Base-by-base conservation (phyloP, 139 green algal genomes). In the Auxenochlorella pyrenoidosa region DNA sequence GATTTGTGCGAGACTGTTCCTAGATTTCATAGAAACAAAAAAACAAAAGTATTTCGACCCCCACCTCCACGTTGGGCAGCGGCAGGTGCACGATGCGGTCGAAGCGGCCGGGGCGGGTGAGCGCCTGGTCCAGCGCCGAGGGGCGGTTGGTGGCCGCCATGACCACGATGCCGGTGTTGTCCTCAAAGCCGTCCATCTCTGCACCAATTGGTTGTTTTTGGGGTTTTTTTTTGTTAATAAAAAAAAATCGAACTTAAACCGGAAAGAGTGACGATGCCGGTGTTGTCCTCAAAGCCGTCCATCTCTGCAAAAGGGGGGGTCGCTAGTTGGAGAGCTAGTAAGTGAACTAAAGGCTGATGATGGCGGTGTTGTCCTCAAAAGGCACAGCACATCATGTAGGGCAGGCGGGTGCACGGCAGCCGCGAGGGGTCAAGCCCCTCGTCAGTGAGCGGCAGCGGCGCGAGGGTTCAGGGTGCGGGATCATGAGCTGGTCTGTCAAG, bases 121-220 rank as follows among this genome's bases (percentile, higher is more conserved):
- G 93, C 34, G 97, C 97, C 15, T 91, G 88, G 92, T 99, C 98
- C 68, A 99, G 94, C 22, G 95, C 93, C 18, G 92, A 93, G 0
- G 97, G 97, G 22, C 97, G 88, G 94, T 99, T 99, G 89, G 97
- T 99, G 54, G 98, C 97, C 0, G 96, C 97, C 75, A 99, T 93
- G n/a, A 99, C 92, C 34, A 99, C 95, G 38, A 99, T 92, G 24
- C 95, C 95, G 1, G 94, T 95, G 93, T 98, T 99, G 90, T 97
- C 95, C 87, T 99, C 97, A 91, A 99, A 99, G 5, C 97, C 98
- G 89, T 99, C 97, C 95, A 99, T 97, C 92, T 98, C 94, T 95
- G 92, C 44, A 90, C 85, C 6, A n/a, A n/a, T n/a, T n/a, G n/a
- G n/a, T n/a, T n/a, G n/a, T n/a, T n/a, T n/a, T n/a, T n/a, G n/a